Base-by-base conservation (phyloP, 345 rosid genomes). In the Hirschfeldia incana region DNA sequence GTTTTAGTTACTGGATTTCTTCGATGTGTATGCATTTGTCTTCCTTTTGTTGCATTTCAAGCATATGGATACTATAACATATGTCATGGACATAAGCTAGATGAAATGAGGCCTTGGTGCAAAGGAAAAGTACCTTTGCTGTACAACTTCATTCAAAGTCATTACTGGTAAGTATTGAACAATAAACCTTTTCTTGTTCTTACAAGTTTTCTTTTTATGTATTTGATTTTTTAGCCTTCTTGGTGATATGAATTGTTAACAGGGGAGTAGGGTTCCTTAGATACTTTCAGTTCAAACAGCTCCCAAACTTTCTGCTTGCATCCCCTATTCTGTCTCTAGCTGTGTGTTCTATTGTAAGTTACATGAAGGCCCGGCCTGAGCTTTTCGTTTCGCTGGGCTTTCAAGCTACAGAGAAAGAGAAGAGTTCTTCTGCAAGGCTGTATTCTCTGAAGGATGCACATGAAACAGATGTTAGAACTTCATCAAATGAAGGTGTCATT, bases 281-380 rank as follows among this genome's bases (percentile, higher is more conserved):
- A 68, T 93, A 91, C 83, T 95, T 95, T 84, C 89, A 87, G 61
- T 75, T 89, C 5, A 93, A 91, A 77, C 98, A 93, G 84, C 73
- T 95, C 82, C 99, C 99, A 63, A 95, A 93, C 83, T 95, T 95
- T 89, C 89, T 95, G 17, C 93, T 93, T 29, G 99, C 98, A 77
- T 90, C 99, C 34, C 99, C 99, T 4, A 84, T 93, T 70, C 80
- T 93, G 42, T 86, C 91, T 63, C 74, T 90, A 80, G 90, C 96
- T 16, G 72, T 90, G 65, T 93, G 87, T 84, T 88, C 92, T 8
- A 85, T 91, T 68, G 57, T 84, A 72, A 85, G 88, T 73, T 90
- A 85, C 69, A 84, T 84, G 81, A 89, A 78, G 81, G 75, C 84
- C 17, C 87, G 85, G 58, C 86, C 87, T 34, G 76, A 84, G 78